Evolutionary conservation across 2,329 filamentous ascomycete genomes (phyloP).

Genomic region (Fusarium avenaceum): DNA sequence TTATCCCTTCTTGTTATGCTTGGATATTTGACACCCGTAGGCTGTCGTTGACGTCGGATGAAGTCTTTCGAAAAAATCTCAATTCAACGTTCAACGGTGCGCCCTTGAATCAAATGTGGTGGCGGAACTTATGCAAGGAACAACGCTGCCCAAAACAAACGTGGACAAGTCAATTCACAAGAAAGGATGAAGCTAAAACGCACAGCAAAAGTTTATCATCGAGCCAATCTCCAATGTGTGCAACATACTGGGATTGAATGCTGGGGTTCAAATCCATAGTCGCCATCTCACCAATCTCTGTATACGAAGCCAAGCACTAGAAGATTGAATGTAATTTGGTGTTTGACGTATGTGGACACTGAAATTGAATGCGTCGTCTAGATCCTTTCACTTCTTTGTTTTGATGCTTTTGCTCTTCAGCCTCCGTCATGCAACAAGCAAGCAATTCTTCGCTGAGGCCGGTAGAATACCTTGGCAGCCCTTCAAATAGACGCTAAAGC

Average conservation of each 20-base stretch:
- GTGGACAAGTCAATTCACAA: constrained; percentile 6
- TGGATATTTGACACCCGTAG: constrained; percentile 16
- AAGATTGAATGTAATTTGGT: constrained; percentile 18
- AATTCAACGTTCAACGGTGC: not conserved
- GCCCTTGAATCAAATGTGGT: constrained; percentile 1
- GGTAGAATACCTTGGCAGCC: constrained; percentile 25
- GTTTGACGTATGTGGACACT: not conserved
- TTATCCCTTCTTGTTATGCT: constrained; percentile 20
- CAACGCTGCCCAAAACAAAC: constrained; percentile 19
- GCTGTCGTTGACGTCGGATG: not conserved
- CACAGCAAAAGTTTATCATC: constrained; percentile 26
- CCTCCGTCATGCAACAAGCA: constrained; percentile 13
- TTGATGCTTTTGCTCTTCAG: not conserved
- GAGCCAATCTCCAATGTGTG: constrained; percentile 31
- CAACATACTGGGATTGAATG: constrained; percentile 20
- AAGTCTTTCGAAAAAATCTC: not conserved
- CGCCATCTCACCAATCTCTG: constrained; percentile 27
- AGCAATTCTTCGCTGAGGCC: constrained; percentile 30
- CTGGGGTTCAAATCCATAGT: constrained; percentile 24
- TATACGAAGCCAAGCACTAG: constrained; percentile 16
- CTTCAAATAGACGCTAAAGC: constrained; percentile 21
- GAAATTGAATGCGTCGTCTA: not conserved
- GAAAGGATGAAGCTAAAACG: constrained; percentile 27
- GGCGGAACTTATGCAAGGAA: constrained; percentile 39
- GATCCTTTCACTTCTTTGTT: not conserved